Percentiles rank a stretch among this genome's conserved stretches.
Conservation (phyloP, 306 rosid species). For the Crataegus laevigata region DNA sequence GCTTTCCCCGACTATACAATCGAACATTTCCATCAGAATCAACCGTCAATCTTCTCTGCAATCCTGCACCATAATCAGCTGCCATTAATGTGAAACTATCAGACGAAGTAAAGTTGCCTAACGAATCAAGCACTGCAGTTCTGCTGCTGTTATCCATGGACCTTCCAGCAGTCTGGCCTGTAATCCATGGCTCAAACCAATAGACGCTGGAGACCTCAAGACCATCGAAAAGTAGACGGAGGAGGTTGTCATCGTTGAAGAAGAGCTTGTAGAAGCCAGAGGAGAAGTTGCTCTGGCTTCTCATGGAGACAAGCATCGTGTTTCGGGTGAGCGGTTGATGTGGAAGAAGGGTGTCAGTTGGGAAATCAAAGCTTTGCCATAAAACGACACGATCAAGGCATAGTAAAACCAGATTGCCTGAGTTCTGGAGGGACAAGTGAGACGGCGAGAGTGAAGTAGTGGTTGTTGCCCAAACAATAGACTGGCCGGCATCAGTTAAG, state of each 20-base stretch:
- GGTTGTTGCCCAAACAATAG: conserved; percentile 30
- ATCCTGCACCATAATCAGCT: conserved; percentile 23
- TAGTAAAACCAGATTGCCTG: conserved; percentile 36
- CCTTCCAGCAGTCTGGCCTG: conserved; percentile 15
- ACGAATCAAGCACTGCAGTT: conserved; percentile 26
- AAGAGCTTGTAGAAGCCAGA: conserved; percentile 41
- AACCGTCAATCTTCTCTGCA: conserved; percentile 31
- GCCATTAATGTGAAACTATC: conserved; percentile 24
- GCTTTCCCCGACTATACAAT: conserved; percentile 24
- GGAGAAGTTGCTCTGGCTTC: conserved; percentile 37
- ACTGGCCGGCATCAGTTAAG: conserved; percentile 25
- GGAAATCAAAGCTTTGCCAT: conserved; percentile 55
- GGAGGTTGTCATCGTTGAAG: conserved; percentile 38
- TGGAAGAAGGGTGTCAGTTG: conserved; percentile 51
- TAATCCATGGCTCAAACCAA: conserved; percentile 39
- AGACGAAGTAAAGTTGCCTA: conserved; percentile 38
- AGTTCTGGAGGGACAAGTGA: conserved; percentile 17
- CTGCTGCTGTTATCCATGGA: conserved; percentile 29
- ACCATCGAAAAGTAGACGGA: conserved; percentile 49
- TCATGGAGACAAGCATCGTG: conserved; percentile 33
- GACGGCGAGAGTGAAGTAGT: conserved; percentile 1
- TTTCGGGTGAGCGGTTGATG: conserved; percentile 31
- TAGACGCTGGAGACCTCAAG: conserved; percentile 26
- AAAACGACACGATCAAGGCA: neutral
- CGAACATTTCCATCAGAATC: conserved; percentile 40